Conservation (phyloP, 805 yeast genomes). For the Isabelozyma heimii region DNA sequence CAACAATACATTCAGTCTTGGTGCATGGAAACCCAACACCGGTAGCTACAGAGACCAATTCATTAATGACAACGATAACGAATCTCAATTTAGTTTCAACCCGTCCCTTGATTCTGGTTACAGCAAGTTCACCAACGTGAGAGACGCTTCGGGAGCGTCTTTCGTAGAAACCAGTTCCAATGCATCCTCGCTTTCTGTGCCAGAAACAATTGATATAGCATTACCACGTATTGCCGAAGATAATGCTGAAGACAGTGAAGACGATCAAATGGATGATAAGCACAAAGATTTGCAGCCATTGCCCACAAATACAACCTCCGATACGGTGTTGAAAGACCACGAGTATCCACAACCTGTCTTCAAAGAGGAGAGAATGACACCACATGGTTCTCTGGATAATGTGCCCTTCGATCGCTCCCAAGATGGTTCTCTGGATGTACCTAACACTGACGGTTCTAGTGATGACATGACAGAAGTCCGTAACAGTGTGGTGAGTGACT, state of each 20-base stretch:
- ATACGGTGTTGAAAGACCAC: conserved; percentile 24
- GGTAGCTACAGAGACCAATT: conserved; percentile 47
- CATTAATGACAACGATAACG: conserved; percentile 43
- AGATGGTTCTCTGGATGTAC: not conserved
- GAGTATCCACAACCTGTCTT: conserved; percentile 16
- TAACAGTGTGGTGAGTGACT: not conserved
- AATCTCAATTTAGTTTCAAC: conserved; percentile 26
- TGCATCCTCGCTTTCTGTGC: conserved; percentile 32
- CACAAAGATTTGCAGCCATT: conserved; percentile 1
- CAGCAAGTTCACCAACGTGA: conserved; percentile 29
- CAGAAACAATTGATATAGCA: conserved; percentile 38
- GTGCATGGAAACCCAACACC: conserved; percentile 62
- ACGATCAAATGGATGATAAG: conserved; percentile 2
- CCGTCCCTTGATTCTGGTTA: conserved; percentile 19
- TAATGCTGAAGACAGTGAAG: conserved; percentile 8
- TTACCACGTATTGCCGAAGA: conserved; percentile 37
- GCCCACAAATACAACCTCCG: conserved; percentile 9
- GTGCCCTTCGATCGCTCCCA: not conserved
- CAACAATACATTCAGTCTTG: conserved; percentile 40
- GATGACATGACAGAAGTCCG: not conserved
- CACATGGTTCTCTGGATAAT: conserved; percentile 13
- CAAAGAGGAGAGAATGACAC: conserved; percentile 25
- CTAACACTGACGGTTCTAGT: not conserved
- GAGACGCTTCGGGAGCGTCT: conserved; percentile 15
- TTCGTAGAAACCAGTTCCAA: conserved; percentile 15